Percentiles rank a stretch among this genome's conserved stretches.
phyloP scores from a whole-genome alignment of 495 filamentous ascomycete species.

The Hypoxylon fragiforme region DNA sequence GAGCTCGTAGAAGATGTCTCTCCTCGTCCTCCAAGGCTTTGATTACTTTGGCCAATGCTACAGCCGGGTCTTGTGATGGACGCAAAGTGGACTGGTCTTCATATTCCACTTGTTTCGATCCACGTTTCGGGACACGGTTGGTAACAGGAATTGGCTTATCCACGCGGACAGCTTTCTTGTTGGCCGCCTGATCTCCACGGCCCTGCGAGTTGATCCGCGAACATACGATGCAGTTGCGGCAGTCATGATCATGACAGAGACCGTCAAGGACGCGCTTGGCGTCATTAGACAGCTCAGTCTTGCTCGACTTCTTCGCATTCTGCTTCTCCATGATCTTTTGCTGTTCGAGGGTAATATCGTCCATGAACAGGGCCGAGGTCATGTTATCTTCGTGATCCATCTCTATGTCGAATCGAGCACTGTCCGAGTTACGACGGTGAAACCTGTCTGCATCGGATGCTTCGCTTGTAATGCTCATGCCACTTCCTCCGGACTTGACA shows the following conservation, averaged over 20 bases:
- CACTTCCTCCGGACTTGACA: slow-evolving; percentile 44
- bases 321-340: slow-evolving; percentile 33
- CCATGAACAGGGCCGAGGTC: slow-evolving; percentile 75
- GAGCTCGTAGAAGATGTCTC: slow-evolving; percentile 72
- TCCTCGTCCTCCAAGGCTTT: slow-evolving; percentile 83
- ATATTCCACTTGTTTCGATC: slow-evolving; percentile 39
- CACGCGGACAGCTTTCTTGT: slow-evolving; percentile 61
- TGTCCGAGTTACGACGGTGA: slow-evolving; percentile 40
- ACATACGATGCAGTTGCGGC: slow-evolving; percentile 75
- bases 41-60: slow-evolving; percentile 78
- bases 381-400: slow-evolving; percentile 58
- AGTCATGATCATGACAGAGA: slow-evolving; percentile 62
- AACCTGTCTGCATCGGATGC: slow-evolving; percentile 25
- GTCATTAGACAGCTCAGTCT: slow-evolving; percentile 50
- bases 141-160: slow-evolving; percentile 73
- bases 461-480: slow-evolving; percentile 38
- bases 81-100: slow-evolving; percentile 77
- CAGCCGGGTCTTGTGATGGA: slow-evolving; percentile 70
- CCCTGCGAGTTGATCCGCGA: slow-evolving; percentile 57
- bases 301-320: slow-evolving; percentile 19
- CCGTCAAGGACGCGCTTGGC: slow-evolving; percentile 62
- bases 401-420: slow-evolving; percentile 28
- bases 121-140: slow-evolving; percentile 62
- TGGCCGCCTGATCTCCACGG: slow-evolving; percentile 27
- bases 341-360: slow-evolving; percentile 50